Evolutionary conservation across 164 flowering plant species (phyloP), one percentile per base, ranked within the genome.

Genomic region (Amborella trichopoda): DNA sequence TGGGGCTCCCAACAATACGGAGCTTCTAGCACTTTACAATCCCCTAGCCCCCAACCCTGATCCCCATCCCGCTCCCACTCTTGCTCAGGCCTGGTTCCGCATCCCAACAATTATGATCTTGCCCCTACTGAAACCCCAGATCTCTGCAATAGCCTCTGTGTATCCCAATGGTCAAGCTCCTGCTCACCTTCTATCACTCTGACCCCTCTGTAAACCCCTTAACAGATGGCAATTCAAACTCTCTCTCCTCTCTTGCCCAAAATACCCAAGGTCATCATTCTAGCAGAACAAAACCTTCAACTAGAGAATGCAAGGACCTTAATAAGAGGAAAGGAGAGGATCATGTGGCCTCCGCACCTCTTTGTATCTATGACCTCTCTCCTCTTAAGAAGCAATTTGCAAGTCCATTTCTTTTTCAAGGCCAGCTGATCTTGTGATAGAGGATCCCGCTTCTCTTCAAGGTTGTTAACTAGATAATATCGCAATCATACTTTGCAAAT

Each of bases 311-410:
- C 55, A 73, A 58, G 16, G 91, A 90, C 69, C 63, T 76, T 50
- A 79, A 75, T 68, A 86, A 86, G 60, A 79, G 95, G 33, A 86
- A 81, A 65, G 81, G 94, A 40, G 80, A 78, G 8, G 95, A 86
- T 16, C 81, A 95, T 2, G 72, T 90, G 5, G 95, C 87, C 0
- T 59, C 60, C 17, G 95, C 95, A 8, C 41, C 61, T 21, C 69
- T 90, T 10, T 63, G 64, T 55, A 40, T 90, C 10, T 61, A 83
- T 4, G 95, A 89, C 51, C 55, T 89, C 37, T 37, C 6, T 26
- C 23, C 48, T 14, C 46, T 26, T 6, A 56, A 40, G 18, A 63
- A 46, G 41, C 40, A 46, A 5, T 49, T 44, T 26, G 32, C 10
- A 10, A 58, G n/a, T n/a, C n/a, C n/a, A n/a, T n/a, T n/a, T n/a